Evolutionary conservation across 2,329 filamentous ascomycete genomes (phyloP), one percentile per base, ranked within the genome.

Genomic region (Clonostachys sp.): DNA sequence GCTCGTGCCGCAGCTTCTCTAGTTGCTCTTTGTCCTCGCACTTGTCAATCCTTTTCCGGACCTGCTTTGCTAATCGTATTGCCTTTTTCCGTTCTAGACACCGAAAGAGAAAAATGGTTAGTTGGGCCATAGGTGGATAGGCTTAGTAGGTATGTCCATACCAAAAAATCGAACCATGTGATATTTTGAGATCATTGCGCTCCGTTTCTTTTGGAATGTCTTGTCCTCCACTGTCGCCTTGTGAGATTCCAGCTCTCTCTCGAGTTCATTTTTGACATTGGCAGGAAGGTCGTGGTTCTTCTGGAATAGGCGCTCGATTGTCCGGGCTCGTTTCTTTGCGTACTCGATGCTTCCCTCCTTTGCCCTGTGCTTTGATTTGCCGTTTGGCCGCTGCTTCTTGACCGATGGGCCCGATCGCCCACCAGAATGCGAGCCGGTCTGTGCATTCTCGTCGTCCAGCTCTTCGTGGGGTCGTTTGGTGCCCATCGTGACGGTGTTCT

Each of bases 81-180:
- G 86, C 86, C 65, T 89, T 91, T 66, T 89, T 84, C 43, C 86
- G 78, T 55, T 90, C 85, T 87, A 51, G 18, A 16, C 34, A 38
- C 24, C 8, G 18, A 18, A 39, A 12, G 24, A 36, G 17, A 34
- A 14, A 34, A 14, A 10, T 10, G 13, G 42, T 33, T 10, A 45
- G 43, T 12, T 17, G 17, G n/a, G 10, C 24, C 13, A 10, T 14
- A 24, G 34, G 13, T 45, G 16, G 17, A 3, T 36, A 3, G n/a
- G 10, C 14, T 42, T 4, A 9, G 30, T 30, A 24, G 40, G 12
- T 24, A 10, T 40, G 44, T 34, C 10, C 46, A 39, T 72, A 87
- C 88, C 89, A 65, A 92, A 92, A 62, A 94, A 94, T 30, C 89
- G 75, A 45, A 92, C 81, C 80, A 89, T 91, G 63, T 92, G 88